Evolutionary conservation across 2,329 filamentous ascomycete genomes (phyloP).

Genomic region (Volutella citrinella): DNA sequence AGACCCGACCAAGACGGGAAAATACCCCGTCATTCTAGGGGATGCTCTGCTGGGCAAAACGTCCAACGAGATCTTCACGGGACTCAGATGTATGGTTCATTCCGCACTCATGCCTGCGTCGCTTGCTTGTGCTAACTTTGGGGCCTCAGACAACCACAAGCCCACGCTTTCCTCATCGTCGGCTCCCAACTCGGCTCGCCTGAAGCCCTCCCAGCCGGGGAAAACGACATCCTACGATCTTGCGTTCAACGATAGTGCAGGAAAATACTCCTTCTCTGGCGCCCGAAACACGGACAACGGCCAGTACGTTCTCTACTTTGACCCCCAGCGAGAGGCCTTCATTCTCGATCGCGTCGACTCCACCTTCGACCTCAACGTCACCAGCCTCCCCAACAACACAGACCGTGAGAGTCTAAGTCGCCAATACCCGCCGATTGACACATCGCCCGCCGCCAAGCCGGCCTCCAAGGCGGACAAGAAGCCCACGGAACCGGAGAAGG

Average conservation of each 20-base stretch:
- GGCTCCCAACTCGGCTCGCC: conserved; percentile 45
- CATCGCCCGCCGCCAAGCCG: conserved; percentile 12
- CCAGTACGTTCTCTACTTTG: conserved; percentile 71
- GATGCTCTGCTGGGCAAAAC: conserved; percentile 57
- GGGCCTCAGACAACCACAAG: conserved; percentile 60
- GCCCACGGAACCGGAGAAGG: conserved; percentile 12
- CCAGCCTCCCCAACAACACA: conserved; percentile 62
- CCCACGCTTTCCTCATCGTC: conserved; percentile 49
- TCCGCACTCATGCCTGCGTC: neutral
- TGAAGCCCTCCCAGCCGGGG: conserved; percentile 48
- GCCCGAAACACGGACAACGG: conserved; percentile 53
- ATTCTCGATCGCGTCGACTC: conserved; percentile 78
- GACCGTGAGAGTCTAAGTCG: conserved; percentile 62
- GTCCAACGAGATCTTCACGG: conserved; percentile 57
- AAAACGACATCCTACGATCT: conserved; percentile 56
- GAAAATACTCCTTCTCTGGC: conserved; percentile 60
- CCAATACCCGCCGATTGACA: conserved; percentile 64
- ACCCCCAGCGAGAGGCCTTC: conserved; percentile 70
- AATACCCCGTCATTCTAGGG: conserved; percentile 63
- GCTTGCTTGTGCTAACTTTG: conserved; percentile 3
- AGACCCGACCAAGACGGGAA: conserved; percentile 58
- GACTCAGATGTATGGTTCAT: conserved; percentile 53
- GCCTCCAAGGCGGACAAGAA: neutral
- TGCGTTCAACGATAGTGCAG: conserved; percentile 50
- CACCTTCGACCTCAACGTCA: conserved; percentile 86